Evolutionary conservation across 148 eudicot species (phyloP), one percentile per base, ranked within the genome.

Genomic region (Fallopia convolvulus): DNA sequence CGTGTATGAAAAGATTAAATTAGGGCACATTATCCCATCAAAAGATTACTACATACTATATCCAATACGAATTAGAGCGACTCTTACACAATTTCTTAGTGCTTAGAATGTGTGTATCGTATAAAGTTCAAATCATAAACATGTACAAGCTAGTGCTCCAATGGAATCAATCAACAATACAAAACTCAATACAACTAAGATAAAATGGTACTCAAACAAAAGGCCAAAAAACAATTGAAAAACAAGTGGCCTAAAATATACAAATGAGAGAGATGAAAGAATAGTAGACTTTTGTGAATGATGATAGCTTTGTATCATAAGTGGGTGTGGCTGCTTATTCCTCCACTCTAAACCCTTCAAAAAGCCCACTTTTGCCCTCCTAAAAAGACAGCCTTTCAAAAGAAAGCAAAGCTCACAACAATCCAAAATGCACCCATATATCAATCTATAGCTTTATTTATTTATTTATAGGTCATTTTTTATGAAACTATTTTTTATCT

Each of bases 331-430:
- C 72, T 68, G 72, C 72, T 68, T 68, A 68, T 68, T 68, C 72
- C 72, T 68, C 72, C 36, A 68, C 72, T 68, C 36, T 68, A 68
- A 68, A 39, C 76, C 61, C 75, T 50, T 58, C 48, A 32, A 78
- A 84, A 87, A 87, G 85, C 68, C 77, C n/a, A 18, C 71, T 65
- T 65, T 65, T 65, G 36, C 46, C 46, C 72, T 68, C 46, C 72
- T 68, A 68, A 68, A 68, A 68, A 68, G 72, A 68, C 72, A 42
- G 80, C 81, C 86, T 81, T 87, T 83, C 79, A 79, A 84, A 87
- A 84, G 80, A 41, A 82, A 87, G 82, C 77, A 83, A 83, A 68
- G 8, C 20, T 33, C 72, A 17, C 44, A 68, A 68, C 44, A 68
- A 68, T 68, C 72, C 72, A 68, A 68, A 68, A 68, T 68, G 72